Conservation (phyloP, 2,329 filamentous ascomycete genomes). For the Ophiostoma sp. region DNA sequence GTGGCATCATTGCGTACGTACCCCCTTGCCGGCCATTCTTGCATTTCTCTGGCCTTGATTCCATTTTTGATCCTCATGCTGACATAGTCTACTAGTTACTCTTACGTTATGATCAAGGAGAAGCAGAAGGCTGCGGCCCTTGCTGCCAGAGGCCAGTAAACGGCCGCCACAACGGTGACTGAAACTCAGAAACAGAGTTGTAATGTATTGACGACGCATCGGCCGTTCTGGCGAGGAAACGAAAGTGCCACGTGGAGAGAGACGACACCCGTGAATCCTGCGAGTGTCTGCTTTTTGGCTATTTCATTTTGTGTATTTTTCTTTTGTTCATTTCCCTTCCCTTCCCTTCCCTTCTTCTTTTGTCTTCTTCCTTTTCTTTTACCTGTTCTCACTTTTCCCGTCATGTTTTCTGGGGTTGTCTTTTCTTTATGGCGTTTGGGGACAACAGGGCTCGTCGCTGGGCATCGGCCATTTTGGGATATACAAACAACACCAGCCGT, state of each 20-base stretch:
- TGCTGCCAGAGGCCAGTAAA: constrained; percentile 11
- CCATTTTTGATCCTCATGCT: constrained; percentile 1
- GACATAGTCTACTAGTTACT: constrained; percentile 33
- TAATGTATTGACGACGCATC: neutral
- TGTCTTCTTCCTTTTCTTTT: neutral
- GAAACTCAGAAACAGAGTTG: neutral
- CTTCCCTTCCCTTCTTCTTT: neutral
- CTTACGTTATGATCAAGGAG: constrained; percentile 37
- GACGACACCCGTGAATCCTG: neutral
- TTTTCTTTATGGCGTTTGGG: constrained; percentile 15
- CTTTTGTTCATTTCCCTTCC: neutral
- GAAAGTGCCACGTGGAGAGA: neutral
- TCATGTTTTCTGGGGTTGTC: neutral
- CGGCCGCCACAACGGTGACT: neutral
- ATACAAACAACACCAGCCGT: neutral
- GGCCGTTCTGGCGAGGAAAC: neutral
- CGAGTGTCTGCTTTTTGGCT: neutral
- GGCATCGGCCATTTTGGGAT: constrained; percentile 14
- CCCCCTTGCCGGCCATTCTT: neutral
- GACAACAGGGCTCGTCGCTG: constrained; percentile 4
- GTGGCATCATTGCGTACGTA: constrained; percentile 58
- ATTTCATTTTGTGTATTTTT: neutral
- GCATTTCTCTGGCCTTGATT: neutral
- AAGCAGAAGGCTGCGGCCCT: constrained; percentile 29
- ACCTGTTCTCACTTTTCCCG: neutral